Conservation (phyloP, 805 yeast genomes). For the Wickerhamomyces pijperi region DNA sequence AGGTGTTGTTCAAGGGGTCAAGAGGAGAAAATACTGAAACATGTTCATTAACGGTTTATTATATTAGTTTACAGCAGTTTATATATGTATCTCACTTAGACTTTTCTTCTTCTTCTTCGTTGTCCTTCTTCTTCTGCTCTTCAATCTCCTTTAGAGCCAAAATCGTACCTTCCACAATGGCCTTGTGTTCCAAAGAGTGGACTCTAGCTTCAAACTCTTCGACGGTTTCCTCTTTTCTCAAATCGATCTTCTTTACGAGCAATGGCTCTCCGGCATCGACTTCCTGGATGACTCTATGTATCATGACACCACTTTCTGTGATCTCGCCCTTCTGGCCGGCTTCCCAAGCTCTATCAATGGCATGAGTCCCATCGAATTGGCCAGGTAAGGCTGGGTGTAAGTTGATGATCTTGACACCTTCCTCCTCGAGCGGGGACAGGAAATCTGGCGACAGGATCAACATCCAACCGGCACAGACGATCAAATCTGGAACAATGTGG, state of each 20-base stretch:
- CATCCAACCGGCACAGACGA: constrained; percentile 99
- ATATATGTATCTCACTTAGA: too few species aligned
- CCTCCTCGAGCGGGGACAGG: constrained; percentile 49
- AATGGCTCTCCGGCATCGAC: constrained; percentile 92
- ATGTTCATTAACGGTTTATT: too few species aligned
- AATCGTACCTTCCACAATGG: constrained; percentile 86
- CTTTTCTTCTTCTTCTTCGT: constrained; percentile 1
- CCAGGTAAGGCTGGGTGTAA: constrained; percentile 97
- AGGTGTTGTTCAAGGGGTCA: too few species aligned
- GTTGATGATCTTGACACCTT: constrained; percentile 71
- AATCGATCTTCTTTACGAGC: constrained; percentile 65
- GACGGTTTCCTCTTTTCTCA: constrained; percentile 60
- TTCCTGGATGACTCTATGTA: constrained; percentile 90
- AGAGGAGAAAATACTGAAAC: too few species aligned
- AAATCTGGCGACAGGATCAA: constrained; percentile 75
- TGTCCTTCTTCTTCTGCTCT: constrained; percentile 1
- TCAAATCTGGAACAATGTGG: constrained; percentile 59
- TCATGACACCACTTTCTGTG: constrained; percentile 84
- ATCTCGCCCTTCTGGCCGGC: constrained; percentile 83
- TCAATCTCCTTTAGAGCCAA: constrained; percentile 33
- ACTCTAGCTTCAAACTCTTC: constrained; percentile 77
- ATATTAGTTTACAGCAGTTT: too few species aligned
- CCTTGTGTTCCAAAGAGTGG: constrained; percentile 75
- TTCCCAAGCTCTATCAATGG: constrained; percentile 92
- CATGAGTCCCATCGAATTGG: constrained; percentile 93